Evolutionary conservation across 495 filamentous ascomycete genomes (phyloP).

Genomic region (Aspergillus indologenus): DNA sequence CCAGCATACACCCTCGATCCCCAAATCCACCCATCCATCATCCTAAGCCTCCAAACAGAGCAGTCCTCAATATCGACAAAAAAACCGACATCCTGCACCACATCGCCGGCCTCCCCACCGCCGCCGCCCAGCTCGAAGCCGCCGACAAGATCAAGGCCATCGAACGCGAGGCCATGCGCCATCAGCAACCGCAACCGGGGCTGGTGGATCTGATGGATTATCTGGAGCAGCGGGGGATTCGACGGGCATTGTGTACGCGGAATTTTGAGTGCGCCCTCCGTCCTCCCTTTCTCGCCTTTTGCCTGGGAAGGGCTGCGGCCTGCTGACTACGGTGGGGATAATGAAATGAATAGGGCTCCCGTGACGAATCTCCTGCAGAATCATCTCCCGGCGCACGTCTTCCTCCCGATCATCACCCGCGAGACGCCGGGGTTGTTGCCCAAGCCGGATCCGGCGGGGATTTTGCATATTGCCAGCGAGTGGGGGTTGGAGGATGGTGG

Average conservation of each 20-base stretch:
- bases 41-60: slow-evolving; percentile 31
- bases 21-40: neutral
- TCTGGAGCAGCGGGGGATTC: slow-evolving; percentile 61
- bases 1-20: slow-evolving; percentile 22
- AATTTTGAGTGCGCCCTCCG: slow-evolving; percentile 91
- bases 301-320: no score
- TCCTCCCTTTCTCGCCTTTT: no score
- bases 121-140: slow-evolving; percentile 57
- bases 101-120: slow-evolving; percentile 66
- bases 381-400: slow-evolving; percentile 63
- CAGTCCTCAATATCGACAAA: slow-evolving; percentile 63
- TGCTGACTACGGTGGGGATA: no score
- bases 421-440: slow-evolving; percentile 66
- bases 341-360: slow-evolving; percentile 59
- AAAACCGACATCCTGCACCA: slow-evolving; percentile 81
- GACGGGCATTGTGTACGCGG: slow-evolving; percentile 85
- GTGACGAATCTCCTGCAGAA: slow-evolving; percentile 70
- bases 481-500: slow-evolving; percentile 64
- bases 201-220: slow-evolving; percentile 73
- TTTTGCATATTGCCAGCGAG: slow-evolving; percentile 72
- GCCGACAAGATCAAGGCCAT: slow-evolving; percentile 71
- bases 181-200: slow-evolving; percentile 77
- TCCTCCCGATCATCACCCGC: slow-evolving; percentile 81
- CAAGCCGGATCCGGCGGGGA: slow-evolving; percentile 86
- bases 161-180: slow-evolving; percentile 73